These are phyloP conservation scores for Mycocentrospora acerina DNA, from an alignment of 2,329 filamentous ascomycete genomes.

Conservation along the genomic window DNA sequence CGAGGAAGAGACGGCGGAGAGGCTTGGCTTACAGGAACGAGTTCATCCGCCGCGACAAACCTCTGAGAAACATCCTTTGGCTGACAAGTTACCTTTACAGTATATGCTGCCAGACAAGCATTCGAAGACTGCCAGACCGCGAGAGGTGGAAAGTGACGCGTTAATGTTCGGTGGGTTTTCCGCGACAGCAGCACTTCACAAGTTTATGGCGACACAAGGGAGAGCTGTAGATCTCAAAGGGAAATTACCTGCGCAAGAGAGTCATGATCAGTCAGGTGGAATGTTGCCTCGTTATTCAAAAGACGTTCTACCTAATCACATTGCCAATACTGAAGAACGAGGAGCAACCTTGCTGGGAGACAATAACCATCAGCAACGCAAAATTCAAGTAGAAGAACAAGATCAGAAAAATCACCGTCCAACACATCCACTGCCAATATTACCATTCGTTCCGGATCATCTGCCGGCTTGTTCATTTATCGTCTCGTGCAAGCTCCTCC, in stretches of 20 bases:
- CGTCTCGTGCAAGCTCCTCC: constrained; percentile 52
- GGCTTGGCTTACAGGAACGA: not conserved
- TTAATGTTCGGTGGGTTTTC: constrained; percentile 45
- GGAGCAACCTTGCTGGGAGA: not conserved
- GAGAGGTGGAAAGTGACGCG: constrained; percentile 9
- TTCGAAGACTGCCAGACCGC: not conserved
- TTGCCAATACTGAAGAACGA: not conserved
- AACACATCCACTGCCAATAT: no score
- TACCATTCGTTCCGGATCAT: constrained; percentile 18
- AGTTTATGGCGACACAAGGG: constrained; percentile 55
- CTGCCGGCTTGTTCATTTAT: constrained; percentile 48
- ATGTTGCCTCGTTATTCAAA: not conserved
- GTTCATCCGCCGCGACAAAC: not conserved
- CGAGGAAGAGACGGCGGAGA: constrained; percentile 13
- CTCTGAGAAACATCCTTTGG: constrained; percentile 2
- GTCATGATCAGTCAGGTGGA: not conserved
- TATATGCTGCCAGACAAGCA: not conserved
- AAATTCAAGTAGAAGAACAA: no score
- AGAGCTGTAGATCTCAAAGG: constrained; percentile 8
- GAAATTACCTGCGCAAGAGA: not conserved
- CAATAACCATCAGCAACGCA: not conserved
- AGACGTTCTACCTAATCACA: not conserved
- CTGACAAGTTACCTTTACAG: not conserved
- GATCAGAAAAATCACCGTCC: not conserved
- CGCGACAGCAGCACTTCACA: constrained; percentile 47